phyloP scores from a whole-genome alignment of 2,329 filamentous ascomycete species.

The Scedosporium boydii region DNA sequence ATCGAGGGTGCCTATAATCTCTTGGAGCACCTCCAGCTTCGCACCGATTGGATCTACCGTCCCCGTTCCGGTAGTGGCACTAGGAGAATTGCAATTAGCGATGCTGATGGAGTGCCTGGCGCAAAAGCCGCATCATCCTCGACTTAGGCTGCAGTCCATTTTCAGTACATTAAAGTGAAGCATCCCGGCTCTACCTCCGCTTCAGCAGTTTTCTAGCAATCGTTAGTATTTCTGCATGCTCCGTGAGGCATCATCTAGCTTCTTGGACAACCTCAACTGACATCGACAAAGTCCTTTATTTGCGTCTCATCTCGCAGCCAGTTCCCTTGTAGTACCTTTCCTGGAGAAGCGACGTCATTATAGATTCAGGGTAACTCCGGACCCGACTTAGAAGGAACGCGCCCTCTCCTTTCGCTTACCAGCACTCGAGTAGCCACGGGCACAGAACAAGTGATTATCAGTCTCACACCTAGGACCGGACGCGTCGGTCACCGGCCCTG shows the following conservation, averaged over 20 bases:
- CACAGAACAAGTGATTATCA: conserved; percentile 11
- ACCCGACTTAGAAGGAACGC: neutral
- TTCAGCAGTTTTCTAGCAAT: neutral
- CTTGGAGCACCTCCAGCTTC: neutral
- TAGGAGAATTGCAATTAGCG: neutral
- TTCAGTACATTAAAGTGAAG: neutral
- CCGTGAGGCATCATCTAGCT: neutral
- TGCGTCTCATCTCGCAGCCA: neutral
- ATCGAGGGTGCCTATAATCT: neutral
- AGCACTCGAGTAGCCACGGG: neutral
- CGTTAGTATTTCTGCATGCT: neutral
- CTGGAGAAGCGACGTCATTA: neutral
- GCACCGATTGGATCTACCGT: neutral
- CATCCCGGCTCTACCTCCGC: neutral
- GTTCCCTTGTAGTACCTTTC: neutral
- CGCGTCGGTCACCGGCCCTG: neutral
- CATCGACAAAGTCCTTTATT: neutral
- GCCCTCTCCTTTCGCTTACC: neutral
- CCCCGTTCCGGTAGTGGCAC: neutral
- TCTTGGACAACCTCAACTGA: neutral
- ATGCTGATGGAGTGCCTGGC: neutral
- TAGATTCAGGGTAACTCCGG: neutral
- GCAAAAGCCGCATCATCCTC: neutral
- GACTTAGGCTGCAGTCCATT: neutral
- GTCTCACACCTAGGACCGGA: neutral